phyloP scores from a whole-genome alignment of 1,284 basidiomycete species.

The Trichosporon faecale region DNA sequence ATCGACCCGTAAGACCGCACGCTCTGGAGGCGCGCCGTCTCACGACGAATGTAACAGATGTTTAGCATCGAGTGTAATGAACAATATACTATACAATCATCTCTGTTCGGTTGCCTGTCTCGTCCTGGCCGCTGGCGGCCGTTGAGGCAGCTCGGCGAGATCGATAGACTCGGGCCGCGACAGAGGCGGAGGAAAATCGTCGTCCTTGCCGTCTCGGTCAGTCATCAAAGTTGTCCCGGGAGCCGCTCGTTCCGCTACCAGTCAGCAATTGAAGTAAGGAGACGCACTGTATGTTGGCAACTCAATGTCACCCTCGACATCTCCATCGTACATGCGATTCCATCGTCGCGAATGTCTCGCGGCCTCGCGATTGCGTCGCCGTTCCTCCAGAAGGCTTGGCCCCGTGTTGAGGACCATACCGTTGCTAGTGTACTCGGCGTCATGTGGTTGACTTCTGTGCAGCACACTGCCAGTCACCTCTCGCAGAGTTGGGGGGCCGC shows the following conservation, averaged over 20 bases:
- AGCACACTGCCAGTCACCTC: neutral
- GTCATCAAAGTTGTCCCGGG: neutral
- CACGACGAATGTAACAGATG: neutral
- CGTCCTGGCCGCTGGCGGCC: neutral
- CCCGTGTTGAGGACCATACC: neutral
- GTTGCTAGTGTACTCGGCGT: neutral
- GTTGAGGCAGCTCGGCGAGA: neutral
- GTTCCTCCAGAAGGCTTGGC: neutral
- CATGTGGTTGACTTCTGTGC: neutral
- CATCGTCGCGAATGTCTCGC: neutral
- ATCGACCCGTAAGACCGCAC: slow-evolving; percentile 21
- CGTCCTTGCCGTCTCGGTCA: neutral
- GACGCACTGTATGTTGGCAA: slow-evolving; percentile 8
- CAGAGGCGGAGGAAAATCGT: neutral
- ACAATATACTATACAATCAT: neutral
- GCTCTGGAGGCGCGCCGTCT: no score
- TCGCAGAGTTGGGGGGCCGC: neutral
- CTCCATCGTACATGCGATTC: slow-evolving; percentile 4
- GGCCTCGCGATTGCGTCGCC: neutral
- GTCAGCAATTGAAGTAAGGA: neutral
- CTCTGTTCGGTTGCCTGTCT: no score
- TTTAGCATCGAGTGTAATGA: neutral
- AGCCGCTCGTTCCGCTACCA: neutral
- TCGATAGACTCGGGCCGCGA: neutral
- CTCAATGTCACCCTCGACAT: neutral